Base-by-base conservation (phyloP, 306 rosid species). In the Cicer yamashitae region DNA sequence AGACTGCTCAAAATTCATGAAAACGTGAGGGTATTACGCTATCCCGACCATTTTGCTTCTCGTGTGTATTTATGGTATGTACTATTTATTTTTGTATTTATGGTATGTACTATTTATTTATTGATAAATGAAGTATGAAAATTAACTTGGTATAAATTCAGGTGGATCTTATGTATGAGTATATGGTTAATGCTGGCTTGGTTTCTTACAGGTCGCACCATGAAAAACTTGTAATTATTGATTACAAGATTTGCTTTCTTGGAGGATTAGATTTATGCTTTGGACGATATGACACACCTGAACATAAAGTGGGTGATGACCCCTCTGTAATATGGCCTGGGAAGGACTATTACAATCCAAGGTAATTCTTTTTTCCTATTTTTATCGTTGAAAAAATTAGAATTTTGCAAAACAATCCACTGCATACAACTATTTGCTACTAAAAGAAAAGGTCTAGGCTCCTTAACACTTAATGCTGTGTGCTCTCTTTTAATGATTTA, bases 231-330 rank as follows among this genome's bases (percentile, higher is more conserved):
- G 97, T 96, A 83, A 96, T 96, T 81, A 68, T 96, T 83, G 99
- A 96, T 89, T 81, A 90, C 81, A 91, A 89, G 87, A 82, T 91
- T 84, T 96, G 98, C 92, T 96, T 86, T 86, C 84, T 96, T 25
- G 98, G 98, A 70, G 99, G 99, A 78, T 80, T 96, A 76, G 99
- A 96, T 82, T 87, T 96, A 87, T 92, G 99, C 91, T 96, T 96
- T 86, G 99, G 99, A 71, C 97, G 99, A 79, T 92, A 87, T 77
- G 99, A 96, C 87, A 90, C 96, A 82, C 84, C 90, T 75, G 92
- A 92, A 58, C 99, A 96, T 76, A 84, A 77, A 85, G 99, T 96
- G 70, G 98, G 97, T 43, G 99, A 96, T 86, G 81, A 65, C 50
- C 96, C 96, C 73, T 80, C 99, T 71, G 74, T 70, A 39, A 66